Conservation (phyloP, 495 filamentous ascomycete genomes). For the Penicillium cinerascens region DNA sequence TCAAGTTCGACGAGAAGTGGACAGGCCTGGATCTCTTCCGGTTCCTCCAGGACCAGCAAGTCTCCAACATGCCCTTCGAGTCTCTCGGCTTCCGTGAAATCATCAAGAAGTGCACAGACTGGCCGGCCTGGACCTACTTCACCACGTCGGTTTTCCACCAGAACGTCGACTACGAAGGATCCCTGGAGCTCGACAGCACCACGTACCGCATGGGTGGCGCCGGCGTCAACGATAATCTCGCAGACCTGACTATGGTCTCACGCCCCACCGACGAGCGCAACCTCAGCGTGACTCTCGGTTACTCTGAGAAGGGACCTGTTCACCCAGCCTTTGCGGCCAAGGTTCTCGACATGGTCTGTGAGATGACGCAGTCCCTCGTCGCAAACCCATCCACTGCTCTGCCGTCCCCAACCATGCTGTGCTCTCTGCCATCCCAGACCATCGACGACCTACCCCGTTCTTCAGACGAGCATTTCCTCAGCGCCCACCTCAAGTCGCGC, state of each 20-base stretch:
- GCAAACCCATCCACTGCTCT: slow-evolving; percentile 41
- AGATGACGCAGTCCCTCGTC: slow-evolving; percentile 42
- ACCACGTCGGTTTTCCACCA: slow-evolving; percentile 49
- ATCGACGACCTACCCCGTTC: slow-evolving; percentile 27
- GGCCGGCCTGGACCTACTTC: slow-evolving; percentile 52
- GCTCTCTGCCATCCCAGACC: slow-evolving; percentile 30
- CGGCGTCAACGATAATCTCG: slow-evolving; percentile 49
- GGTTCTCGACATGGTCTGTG: slow-evolving; percentile 49
- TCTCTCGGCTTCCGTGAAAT: slow-evolving; percentile 59
- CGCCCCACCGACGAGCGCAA: slow-evolving; percentile 38
- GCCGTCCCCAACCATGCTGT: slow-evolving; percentile 40
- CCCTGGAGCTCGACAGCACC: slow-evolving; percentile 44
- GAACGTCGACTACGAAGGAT: slow-evolving; percentile 40
- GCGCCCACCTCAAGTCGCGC: slow-evolving; percentile 38
- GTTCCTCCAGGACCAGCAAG: slow-evolving; percentile 56
- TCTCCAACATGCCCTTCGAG: slow-evolving; percentile 57
- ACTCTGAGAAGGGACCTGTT: slow-evolving; percentile 43
- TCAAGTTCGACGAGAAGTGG: slow-evolving; percentile 47
- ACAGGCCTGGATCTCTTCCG: slow-evolving; percentile 51
- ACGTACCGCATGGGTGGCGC: slow-evolving; percentile 48
- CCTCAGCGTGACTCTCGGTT: slow-evolving; percentile 44
- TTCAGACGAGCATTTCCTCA: slow-evolving; percentile 31
- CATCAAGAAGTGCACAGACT: slow-evolving; percentile 54
- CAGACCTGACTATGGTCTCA: slow-evolving; percentile 49
- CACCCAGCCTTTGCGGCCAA: slow-evolving; percentile 37